Conservation (phyloP, 306 rosid species). For the Sechiopsis laciniata region DNA sequence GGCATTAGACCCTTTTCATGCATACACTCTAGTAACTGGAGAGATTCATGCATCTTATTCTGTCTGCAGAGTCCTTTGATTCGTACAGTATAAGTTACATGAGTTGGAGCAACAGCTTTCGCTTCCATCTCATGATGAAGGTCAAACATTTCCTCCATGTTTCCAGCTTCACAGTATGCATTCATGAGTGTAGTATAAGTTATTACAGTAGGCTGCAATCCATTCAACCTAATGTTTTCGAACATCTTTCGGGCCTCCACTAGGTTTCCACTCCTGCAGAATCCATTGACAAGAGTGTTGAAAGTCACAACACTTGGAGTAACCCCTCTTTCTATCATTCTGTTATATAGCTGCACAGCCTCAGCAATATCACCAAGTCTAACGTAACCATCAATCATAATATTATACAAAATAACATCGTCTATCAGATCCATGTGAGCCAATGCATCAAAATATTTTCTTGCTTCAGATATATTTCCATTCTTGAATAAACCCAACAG, state of each 20-base stretch:
- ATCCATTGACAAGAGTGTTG: conserved; percentile 42
- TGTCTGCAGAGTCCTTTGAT: conserved; percentile 49
- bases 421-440: conserved; percentile 17
- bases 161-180: conserved; percentile 38
- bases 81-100: conserved; percentile 38
- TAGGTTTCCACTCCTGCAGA: conserved; percentile 38
- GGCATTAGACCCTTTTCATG: conserved; percentile 35
- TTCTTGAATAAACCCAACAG: conserved; percentile 36
- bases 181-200: conserved; percentile 51
- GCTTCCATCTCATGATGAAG: conserved; percentile 39
- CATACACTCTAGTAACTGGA: conserved; percentile 34
- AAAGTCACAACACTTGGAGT: conserved; percentile 42
- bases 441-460: conserved; percentile 37
- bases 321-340: conserved; percentile 31
- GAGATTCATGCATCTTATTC: conserved; percentile 33
- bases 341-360: conserved; percentile 34
- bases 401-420: conserved; percentile 43
- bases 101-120: conserved; percentile 33
- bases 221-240: conserved; percentile 31
- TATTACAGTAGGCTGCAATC: conserved; percentile 36
- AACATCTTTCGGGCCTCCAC: conserved; percentile 35
- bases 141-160: conserved; percentile 30
- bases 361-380: conserved; percentile 32
- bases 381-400: conserved; percentile 42
- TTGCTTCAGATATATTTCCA: conserved; percentile 38